These are phyloP conservation scores for Leccinum ambiguum DNA, from an alignment of 1,284 basidiomycete genomes.

Conservation along the genomic window DNA sequence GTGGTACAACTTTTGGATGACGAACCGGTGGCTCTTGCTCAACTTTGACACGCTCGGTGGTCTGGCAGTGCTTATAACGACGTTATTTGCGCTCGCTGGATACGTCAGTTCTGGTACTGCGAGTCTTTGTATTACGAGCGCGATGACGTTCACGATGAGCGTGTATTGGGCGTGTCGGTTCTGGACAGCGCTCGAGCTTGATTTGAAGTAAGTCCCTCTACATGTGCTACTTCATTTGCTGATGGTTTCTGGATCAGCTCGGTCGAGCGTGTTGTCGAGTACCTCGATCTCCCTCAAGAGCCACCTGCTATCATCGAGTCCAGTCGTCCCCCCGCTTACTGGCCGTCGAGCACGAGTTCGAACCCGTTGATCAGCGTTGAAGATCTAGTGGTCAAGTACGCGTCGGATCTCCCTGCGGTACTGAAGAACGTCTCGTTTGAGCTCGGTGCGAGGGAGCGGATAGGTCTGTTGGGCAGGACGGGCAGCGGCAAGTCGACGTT, in stretches of 20 bases:
- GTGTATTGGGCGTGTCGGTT: slow-evolving; percentile 74
- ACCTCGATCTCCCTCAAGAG: slow-evolving; percentile 86
- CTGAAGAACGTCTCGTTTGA: slow-evolving; percentile 74
- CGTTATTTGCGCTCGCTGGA: slow-evolving; percentile 72
- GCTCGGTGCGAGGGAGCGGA: slow-evolving; percentile 61
- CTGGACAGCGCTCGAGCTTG: slow-evolving; percentile 48
- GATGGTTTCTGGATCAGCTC: slow-evolving; percentile 70
- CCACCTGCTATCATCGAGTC: slow-evolving; percentile 71
- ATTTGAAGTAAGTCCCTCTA: slow-evolving; percentile 28
- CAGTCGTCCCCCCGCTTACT: slow-evolving; percentile 76
- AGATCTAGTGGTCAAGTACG: slow-evolving; percentile 79
- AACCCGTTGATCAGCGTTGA: slow-evolving; percentile 59
- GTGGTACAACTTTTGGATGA: slow-evolving; percentile 82
- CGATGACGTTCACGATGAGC: slow-evolving; percentile 57
- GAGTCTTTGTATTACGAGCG: slow-evolving; percentile 83
- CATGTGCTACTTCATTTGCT: slow-evolving; percentile 34
- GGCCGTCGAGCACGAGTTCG: slow-evolving; percentile 73
- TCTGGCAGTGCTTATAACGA: slow-evolving; percentile 62
- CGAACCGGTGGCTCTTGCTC: slow-evolving; percentile 73
- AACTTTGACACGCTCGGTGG: slow-evolving; percentile 79
- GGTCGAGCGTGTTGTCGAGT: slow-evolving; percentile 88
- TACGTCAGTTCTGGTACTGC: slow-evolving; percentile 72
- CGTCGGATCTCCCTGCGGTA: slow-evolving; percentile 82
- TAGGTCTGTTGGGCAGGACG: slow-evolving; percentile 76
- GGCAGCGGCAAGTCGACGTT: slow-evolving; percentile 83